Evolutionary conservation across 208 protist genomes (phyloP), one percentile per base, ranked within the genome.

Genomic region (Crithidia mellificae): DNA sequence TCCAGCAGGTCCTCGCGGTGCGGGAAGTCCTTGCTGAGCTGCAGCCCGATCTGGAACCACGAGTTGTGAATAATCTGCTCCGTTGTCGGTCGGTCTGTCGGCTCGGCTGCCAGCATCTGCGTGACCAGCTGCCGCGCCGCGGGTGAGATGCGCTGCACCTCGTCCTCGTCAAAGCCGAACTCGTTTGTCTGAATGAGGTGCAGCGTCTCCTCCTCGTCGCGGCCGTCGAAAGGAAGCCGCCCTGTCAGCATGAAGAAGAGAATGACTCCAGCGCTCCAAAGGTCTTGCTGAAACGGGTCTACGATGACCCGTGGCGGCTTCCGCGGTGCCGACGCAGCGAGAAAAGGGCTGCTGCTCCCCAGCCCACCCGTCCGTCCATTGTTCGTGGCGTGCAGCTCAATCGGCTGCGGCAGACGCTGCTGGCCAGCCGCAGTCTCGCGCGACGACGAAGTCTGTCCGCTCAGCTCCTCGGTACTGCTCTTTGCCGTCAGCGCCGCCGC

Each of bases 161-260:
- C 94, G 22, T 91, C 83, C 67, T 89, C 87, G 19, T 83, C 63
- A 50, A 91, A 93, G 39, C 36, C 46, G 54, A 92, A 83, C 44
- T 79, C 65, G 27, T 51, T 75, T 27, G 63, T 63, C 61, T 90
- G 74, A 62, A 96, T 95, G 15, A 97, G 84, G 47, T 97, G 80
- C 46, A 97, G 79, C 12, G 91, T 98, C 38, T 98, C 96, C 64
- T 98, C 98, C 53, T 99, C 88, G 63, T 90, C 83, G 22, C 85
- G 81, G 34, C 87, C 92, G 51, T 93, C 97, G 66, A 99, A 99
- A 19, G 98, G 98, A 6, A 99, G 85, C 14, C 87, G 83, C 6
- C 98, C 98, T 12, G 94, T 97, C 20, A 99, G 83, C 90, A 98
- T 95, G 46, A 98, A 94, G 64, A 90, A 97, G n/a, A 98, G 81